Percentiles rank a stretch among this genome's conserved stretches.
phyloP scores from a whole-genome alignment of 177 flowering plant genomes.

The Vitis hybrid region DNA sequence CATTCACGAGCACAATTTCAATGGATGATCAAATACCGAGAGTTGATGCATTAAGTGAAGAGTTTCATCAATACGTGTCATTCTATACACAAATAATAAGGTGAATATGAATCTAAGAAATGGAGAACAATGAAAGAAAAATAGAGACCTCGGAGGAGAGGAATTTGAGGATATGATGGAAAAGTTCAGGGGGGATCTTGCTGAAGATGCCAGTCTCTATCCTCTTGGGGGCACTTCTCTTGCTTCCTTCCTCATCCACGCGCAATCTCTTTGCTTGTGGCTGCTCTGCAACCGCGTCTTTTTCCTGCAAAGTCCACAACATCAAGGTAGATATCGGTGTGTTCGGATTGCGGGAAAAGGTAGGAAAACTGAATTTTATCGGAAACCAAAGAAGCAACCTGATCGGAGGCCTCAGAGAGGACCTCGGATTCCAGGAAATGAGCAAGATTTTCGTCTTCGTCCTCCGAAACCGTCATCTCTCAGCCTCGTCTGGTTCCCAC shows the following conservation, averaged over 20 bases:
- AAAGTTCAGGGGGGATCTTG: constrained; percentile 79
- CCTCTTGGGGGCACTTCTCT: constrained; percentile 23
- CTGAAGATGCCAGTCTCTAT: constrained; percentile 70
- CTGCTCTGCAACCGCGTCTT: constrained; percentile 11
- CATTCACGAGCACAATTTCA: too few species aligned
- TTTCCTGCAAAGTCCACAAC: constrained; percentile 23
- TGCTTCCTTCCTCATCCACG: constrained; percentile 11
- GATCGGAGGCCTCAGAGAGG: constrained; percentile 56
- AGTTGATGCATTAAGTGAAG: too few species aligned
- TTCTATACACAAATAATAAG: too few species aligned
- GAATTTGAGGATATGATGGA: constrained; percentile 80
- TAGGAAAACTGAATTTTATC: neutral
- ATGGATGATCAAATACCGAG: too few species aligned
- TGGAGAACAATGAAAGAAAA: neutral
- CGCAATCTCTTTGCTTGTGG: constrained; percentile 40
- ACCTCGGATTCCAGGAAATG: constrained; percentile 83
- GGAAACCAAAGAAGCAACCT: constrained; percentile 19
- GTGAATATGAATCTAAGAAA: neutral
- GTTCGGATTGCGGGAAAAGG: neutral
- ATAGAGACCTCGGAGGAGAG: constrained; percentile 83
- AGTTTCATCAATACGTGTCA: too few species aligned
- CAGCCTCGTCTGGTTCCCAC: neutral
- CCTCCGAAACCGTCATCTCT: constrained; percentile 48
- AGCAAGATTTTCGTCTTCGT: constrained; percentile 70
- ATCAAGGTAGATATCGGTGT: neutral